A percentile compares a stretch with the other conserved stretches of the same genome.
Evolutionary conservation across 1,284 basidiomycete species (phyloP).

Genomic region (Athelia psychrophila): DNA sequence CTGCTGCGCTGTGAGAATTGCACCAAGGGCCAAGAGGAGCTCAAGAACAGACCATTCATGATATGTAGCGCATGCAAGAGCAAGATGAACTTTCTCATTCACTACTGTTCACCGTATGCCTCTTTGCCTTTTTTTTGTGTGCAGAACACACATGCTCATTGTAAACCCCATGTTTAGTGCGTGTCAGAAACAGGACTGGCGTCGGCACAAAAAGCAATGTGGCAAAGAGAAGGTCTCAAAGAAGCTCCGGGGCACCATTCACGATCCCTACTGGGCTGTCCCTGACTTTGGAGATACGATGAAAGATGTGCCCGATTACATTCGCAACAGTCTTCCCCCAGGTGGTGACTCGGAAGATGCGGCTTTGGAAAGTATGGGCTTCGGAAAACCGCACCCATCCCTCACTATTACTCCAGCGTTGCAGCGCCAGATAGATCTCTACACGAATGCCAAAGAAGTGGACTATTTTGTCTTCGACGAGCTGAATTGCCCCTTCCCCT

Average conservation of each 20-base stretch:
- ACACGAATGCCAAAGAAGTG: constrained; percentile 5
- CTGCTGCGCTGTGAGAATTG: constrained; percentile 9
- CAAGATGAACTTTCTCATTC: constrained; percentile 4
- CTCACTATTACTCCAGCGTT: constrained; percentile 1
- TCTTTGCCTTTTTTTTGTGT: background rate
- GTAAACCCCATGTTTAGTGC: background rate
- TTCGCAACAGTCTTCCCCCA: background rate
- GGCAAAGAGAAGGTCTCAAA: constrained; percentile 9
- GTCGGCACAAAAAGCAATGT: constrained; percentile 6
- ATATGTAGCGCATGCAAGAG: constrained; percentile 9
- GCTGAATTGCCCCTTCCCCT: constrained; percentile 1
- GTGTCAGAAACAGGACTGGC: constrained; percentile 9
- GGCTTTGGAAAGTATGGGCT: background rate
- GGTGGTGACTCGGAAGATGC: background rate
- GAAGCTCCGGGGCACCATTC: constrained; percentile 8
- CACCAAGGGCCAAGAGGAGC: constrained; percentile 3
- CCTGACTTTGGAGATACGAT: background rate
- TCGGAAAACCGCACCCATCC: background rate
- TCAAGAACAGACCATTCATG: constrained; percentile 8
- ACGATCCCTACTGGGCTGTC: constrained; percentile 5
- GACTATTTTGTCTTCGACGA: constrained; percentile 10
- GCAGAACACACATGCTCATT: too few species aligned
- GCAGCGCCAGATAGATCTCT: constrained; percentile 5
- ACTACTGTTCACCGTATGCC: constrained; percentile 9
- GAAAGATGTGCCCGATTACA: background rate